A percentile compares a stretch with the other conserved stretches of the same genome.
These are phyloP conservation scores for Priceomyces castillae DNA, from an alignment of 805 yeast species.

Conservation along the genomic window DNA sequence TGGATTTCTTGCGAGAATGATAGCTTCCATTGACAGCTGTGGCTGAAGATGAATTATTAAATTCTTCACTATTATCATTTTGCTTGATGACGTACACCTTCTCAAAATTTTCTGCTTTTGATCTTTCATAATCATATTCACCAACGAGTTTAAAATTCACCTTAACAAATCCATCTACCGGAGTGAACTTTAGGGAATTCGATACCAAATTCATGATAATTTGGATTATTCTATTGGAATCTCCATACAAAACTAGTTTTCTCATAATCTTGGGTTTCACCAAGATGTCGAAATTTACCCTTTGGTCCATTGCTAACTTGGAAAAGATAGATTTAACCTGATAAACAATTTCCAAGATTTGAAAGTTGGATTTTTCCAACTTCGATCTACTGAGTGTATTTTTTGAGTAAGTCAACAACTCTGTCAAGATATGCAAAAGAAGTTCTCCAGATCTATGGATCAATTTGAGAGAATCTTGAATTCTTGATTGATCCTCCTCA, in stretches of 20 bases:
- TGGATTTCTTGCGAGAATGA: not conserved
- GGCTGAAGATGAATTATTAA: not conserved
- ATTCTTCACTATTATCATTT: not conserved
- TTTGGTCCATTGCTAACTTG: conserved; percentile 73
- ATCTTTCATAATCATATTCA: conserved; percentile 58
- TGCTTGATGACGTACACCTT: conserved; percentile 41
- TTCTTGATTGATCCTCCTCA: conserved; percentile 64
- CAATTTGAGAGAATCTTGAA: conserved; percentile 72
- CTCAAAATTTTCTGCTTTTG: conserved; percentile 39
- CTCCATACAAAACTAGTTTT: conserved; percentile 75
- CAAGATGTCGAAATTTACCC: conserved; percentile 62
- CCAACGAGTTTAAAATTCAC: conserved; percentile 65
- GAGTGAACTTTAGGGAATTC: conserved; percentile 89
- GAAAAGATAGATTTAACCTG: conserved; percentile 85
- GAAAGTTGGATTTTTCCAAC: conserved; percentile 79
- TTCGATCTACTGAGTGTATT: conserved; percentile 82
- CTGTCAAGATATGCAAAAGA: conserved; percentile 83
- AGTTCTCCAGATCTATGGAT: conserved; percentile 92
- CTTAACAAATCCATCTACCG: conserved; percentile 77
- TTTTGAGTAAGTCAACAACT: conserved; percentile 86
- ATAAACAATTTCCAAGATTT: conserved; percentile 73
- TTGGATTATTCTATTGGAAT: conserved; percentile 85
- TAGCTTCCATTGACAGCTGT: not conserved
- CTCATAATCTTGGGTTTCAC: conserved; percentile 60
- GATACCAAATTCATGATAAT: conserved; percentile 90